Conservation (phyloP, 495 filamentous ascomycete genomes). For the Penicillium cataractarum region DNA sequence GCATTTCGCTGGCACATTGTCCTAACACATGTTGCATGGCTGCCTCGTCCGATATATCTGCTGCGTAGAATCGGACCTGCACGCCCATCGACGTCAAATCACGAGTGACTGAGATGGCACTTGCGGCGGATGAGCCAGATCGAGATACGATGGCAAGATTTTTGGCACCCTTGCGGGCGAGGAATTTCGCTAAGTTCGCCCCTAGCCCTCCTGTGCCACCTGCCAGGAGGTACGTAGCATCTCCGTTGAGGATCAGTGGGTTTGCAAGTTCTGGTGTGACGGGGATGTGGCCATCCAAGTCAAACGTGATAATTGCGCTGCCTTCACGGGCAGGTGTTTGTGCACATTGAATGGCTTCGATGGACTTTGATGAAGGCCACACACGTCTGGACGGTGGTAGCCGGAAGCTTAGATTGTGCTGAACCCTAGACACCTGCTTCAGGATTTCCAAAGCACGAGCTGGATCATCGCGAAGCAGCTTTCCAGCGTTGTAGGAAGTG, state of each 20-base stretch:
- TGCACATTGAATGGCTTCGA: neutral
- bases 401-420: neutral
- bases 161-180: conserved; percentile 60
- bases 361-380: neutral
- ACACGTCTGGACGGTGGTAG: neutral
- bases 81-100: conserved; percentile 52
- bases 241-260: conserved; percentile 22
- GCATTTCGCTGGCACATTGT: conserved; percentile 33
- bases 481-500: neutral
- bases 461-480: neutral
- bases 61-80: conserved; percentile 26
- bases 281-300: neutral
- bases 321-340: neutral
- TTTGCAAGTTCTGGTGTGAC: neutral
- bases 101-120: conserved; percentile 58
- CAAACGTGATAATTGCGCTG: neutral
- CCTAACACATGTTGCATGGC: conserved; percentile 27
- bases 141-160: conserved; percentile 62
- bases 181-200: conserved; percentile 57
- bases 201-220: conserved; percentile 68
- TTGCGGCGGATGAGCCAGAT: conserved; percentile 54
- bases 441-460: neutral
- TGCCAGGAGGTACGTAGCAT: conserved; percentile 63
- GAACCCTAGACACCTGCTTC: neutral
- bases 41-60: conserved; percentile 26